Conservation (phyloP, 805 yeast genomes). For the Candida sonorensis region DNA sequence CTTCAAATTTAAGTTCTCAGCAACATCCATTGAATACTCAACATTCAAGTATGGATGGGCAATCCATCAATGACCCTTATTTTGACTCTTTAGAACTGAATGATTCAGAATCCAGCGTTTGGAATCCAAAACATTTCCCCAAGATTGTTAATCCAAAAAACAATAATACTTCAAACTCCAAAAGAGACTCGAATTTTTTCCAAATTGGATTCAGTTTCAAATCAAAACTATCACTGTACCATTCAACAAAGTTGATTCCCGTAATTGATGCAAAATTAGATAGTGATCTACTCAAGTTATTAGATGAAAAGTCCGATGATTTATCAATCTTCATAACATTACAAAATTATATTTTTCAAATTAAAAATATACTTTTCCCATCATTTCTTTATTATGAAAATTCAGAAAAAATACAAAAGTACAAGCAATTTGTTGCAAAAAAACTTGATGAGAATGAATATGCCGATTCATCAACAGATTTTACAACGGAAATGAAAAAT, state of each 20-base stretch:
- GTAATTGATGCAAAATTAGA: conserved; percentile 18
- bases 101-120: conserved; percentile 2
- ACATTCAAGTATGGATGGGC: too few relatives aligned
- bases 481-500: conserved; percentile 14
- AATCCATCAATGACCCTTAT: too few relatives aligned
- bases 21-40: too few relatives aligned
- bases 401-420: conserved; percentile 14
- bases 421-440: conserved; percentile 12
- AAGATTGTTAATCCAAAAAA: conserved; percentile 6
- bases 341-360: conserved; percentile 17
- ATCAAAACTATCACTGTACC: too few relatives aligned
- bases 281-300: conserved; percentile 8
- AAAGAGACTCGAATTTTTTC: conserved; percentile 15
- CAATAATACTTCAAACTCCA: conserved; percentile 5
- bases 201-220: conserved; percentile 18
- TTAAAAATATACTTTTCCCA: conserved; percentile 16
- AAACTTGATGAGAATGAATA: conserved; percentile 20
- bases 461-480: conserved; percentile 5
- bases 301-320: conserved; percentile 25
- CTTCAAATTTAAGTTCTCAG: too few relatives aligned
- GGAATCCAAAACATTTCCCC: conserved; percentile 13
- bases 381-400: conserved; percentile 18
- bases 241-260: too few relatives aligned
- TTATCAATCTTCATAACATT: conserved; percentile 19
- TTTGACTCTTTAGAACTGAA: too few relatives aligned